These are phyloP conservation scores for Hypoxylon lienhwacheense DNA, from an alignment of 495 filamentous ascomycete species.

Conservation along the genomic window DNA sequence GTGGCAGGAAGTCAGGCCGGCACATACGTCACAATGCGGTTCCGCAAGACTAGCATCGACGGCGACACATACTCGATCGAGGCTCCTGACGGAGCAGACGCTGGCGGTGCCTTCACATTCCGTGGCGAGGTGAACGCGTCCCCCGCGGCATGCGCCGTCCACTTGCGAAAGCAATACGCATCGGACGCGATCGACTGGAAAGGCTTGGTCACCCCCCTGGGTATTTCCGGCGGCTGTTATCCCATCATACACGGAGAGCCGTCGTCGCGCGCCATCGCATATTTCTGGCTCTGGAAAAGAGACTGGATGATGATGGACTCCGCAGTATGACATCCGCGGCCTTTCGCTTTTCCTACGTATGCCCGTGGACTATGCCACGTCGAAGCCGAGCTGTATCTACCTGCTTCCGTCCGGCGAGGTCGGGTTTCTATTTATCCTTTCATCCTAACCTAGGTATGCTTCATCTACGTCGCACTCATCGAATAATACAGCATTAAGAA, in stretches of 20 bases:
- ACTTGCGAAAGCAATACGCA: slow-evolving; percentile 5
- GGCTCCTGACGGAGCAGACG: slow-evolving; percentile 8
- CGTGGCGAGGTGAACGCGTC: slow-evolving; percentile 12
- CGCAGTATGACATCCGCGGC: background rate
- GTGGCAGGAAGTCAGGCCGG: background rate
- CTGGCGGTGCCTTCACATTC: slow-evolving; percentile 4
- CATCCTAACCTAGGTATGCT: too few relatives aligned
- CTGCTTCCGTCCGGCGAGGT: too few relatives aligned
- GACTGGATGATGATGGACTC: slow-evolving; percentile 13
- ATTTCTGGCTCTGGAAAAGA: slow-evolving; percentile 32
- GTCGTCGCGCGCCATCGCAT: background rate
- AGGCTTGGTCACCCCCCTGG: slow-evolving; percentile 20
- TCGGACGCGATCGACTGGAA: background rate
- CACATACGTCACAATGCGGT: slow-evolving; percentile 8
- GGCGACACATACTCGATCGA: slow-evolving; percentile 15
- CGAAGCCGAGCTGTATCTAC: too few relatives aligned
- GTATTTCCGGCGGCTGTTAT: slow-evolving; percentile 17
- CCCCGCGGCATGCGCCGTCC: slow-evolving; percentile 4
- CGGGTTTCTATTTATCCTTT: too few relatives aligned
- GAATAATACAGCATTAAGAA: too few relatives aligned
- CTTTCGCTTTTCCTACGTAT: background rate
- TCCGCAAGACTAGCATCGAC: slow-evolving; percentile 5
- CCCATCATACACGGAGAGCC: background rate
- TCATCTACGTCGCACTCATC: too few relatives aligned
- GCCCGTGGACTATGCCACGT: too few relatives aligned